These are phyloP conservation scores for Cicer arietinum DNA, from an alignment of 306 rosid genomes.

Conservation along the genomic window DNA sequence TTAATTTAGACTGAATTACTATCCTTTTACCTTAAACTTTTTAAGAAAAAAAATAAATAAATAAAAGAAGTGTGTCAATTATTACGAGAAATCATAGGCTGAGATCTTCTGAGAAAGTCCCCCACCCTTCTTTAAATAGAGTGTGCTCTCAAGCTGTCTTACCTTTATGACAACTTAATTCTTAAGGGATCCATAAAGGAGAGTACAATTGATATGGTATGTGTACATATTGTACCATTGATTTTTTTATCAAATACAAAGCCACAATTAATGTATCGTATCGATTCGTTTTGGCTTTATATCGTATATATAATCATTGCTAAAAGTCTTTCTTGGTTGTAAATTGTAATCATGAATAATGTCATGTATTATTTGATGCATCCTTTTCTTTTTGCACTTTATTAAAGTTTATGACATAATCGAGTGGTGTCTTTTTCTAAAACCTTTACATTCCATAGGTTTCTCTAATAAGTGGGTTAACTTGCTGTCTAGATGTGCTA, in stretches of 20 bases:
- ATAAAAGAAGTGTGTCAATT: too few relatives aligned
- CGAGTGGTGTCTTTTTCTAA: too few relatives aligned
- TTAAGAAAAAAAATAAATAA: too few relatives aligned
- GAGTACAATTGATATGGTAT: slow-evolving; percentile 17
- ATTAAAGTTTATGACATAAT: too few relatives aligned
- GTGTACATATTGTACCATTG: slow-evolving; percentile 23
- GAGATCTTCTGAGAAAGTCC: slow-evolving; percentile 44
- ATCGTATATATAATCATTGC: slow-evolving; percentile 31
- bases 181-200: slow-evolving; percentile 40
- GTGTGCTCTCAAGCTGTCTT: slow-evolving; percentile 74
- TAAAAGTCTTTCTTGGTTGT: slow-evolving; percentile 16
- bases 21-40: too few relatives aligned
- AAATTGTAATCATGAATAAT: background rate
- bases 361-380: background rate
- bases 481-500: too few relatives aligned
- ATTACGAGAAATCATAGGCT: background rate
- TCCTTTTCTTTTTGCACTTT: background rate
- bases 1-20: too few relatives aligned
- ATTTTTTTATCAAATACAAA: slow-evolving; percentile 37
- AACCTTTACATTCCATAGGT: too few relatives aligned
- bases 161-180: slow-evolving; percentile 52
- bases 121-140: slow-evolving; percentile 10
- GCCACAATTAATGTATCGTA: slow-evolving; percentile 19
- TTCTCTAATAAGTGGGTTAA: too few relatives aligned
- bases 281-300: background rate